Percentiles rank a stretch among this genome's conserved stretches.
Conservation (phyloP, 1,139 yeast species). For the Yamadazyma sp. region DNA sequence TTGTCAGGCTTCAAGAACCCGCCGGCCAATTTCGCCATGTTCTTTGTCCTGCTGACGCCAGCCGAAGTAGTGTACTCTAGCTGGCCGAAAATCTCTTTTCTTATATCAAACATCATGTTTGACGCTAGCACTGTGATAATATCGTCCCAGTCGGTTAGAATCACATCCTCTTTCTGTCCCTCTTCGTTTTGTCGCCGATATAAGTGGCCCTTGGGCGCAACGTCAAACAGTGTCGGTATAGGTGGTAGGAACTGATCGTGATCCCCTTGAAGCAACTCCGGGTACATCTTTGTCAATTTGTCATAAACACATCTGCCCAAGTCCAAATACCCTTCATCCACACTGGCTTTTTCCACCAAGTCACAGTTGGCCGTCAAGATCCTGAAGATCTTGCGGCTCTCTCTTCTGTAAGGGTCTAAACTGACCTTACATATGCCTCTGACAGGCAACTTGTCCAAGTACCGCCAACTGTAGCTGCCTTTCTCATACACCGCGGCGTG, state of each 20-base stretch:
- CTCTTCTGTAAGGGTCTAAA: constrained; percentile 86
- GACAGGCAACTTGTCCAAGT: constrained; percentile 43
- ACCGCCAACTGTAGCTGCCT: constrained; percentile 84
- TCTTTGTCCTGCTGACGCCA: constrained; percentile 76
- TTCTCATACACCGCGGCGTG: constrained; percentile 94
- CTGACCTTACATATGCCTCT: constrained; percentile 73
- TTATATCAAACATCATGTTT: constrained; percentile 49
- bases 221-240: constrained; percentile 43
- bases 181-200: constrained; percentile 1
- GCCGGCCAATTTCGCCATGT: constrained; percentile 86
- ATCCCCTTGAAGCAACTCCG: constrained; percentile 23
- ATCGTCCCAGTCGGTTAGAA: constrained; percentile 80
- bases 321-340: constrained; percentile 89
- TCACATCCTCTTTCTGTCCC: constrained; percentile 7
- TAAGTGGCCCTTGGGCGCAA: constrained; percentile 35
- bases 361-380: constrained; percentile 59
- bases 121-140: constrained; percentile 68
- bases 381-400: constrained; percentile 74
- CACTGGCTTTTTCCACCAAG: constrained; percentile 87
- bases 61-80: constrained; percentile 88
- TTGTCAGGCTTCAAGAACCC: constrained; percentile 82
- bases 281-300: constrained; percentile 25
- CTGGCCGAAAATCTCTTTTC: constrained; percentile 51
- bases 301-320: constrained; percentile 52
- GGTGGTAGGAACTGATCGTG: constrained; percentile 40